These are phyloP conservation scores for Neonectria neomacrospora DNA, from an alignment of 2,329 filamentous ascomycete species.

Conservation along the genomic window DNA sequence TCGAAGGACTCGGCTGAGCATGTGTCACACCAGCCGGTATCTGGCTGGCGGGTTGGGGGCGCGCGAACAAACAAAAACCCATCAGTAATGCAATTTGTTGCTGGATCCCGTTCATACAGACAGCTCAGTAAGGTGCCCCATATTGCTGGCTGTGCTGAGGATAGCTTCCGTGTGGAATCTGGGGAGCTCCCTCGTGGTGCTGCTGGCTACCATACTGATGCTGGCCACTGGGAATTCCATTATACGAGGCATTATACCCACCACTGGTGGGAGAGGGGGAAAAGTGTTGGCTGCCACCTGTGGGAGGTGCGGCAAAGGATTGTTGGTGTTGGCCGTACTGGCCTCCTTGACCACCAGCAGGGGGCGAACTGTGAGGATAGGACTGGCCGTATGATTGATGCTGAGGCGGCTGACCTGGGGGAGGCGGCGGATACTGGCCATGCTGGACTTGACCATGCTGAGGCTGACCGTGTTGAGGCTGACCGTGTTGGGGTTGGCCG, in stretches of 20 bases:
- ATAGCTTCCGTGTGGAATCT: constrained; percentile 49
- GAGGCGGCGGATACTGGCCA: constrained; percentile 32
- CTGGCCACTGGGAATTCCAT: constrained; percentile 42
- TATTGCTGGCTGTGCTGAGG: constrained; percentile 40
- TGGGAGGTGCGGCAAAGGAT: constrained; percentile 37
- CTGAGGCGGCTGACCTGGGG: constrained; percentile 37
- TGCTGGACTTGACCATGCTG: constrained; percentile 15
- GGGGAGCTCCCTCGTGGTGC: constrained; percentile 42
- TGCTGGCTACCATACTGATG: constrained; percentile 45
- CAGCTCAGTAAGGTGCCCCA: constrained; percentile 39
- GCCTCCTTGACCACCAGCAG: constrained; percentile 35
- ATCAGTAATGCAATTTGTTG: constrained; percentile 8
- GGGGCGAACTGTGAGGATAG: constrained; percentile 36
- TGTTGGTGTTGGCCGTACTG: constrained; percentile 41
- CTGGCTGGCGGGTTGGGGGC: constrained; percentile 12
- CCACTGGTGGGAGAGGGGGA: constrained; percentile 41
- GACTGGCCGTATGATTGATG: constrained; percentile 37
- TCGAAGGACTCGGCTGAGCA: constrained; percentile 22
- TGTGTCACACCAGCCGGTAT: constrained; percentile 21
- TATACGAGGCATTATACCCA: constrained; percentile 47
- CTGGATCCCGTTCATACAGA: not conserved
- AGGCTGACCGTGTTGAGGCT: constrained; percentile 31
- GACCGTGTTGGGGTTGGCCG: constrained; percentile 26
- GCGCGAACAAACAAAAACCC: constrained; percentile 16
- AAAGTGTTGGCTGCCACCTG: constrained; percentile 36